phyloP scores from a whole-genome alignment of 495 filamentous ascomycete species.

The Letharia columbiana region DNA sequence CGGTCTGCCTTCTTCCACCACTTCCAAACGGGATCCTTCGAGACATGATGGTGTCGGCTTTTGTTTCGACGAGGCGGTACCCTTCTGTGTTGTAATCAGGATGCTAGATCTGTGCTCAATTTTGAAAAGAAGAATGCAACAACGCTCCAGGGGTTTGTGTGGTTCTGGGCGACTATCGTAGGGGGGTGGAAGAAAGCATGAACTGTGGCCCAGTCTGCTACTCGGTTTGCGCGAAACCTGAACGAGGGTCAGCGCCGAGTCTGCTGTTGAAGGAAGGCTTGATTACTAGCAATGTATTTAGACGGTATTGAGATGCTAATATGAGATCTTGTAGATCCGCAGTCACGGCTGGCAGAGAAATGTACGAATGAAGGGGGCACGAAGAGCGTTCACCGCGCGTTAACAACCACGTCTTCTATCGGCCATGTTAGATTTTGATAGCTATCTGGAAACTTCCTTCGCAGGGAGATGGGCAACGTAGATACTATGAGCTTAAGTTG shows the following conservation, averaged over 20 bases:
- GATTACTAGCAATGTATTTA: not conserved
- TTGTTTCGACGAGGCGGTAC: not conserved
- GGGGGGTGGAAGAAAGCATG: not conserved
- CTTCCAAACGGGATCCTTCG: not conserved
- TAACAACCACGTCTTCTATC: not conserved
- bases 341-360: not conserved
- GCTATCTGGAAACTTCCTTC: not conserved
- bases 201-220: not conserved
- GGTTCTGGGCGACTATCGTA: not conserved
- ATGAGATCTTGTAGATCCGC: not conserved
- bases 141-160: not conserved
- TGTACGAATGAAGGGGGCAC: not conserved
- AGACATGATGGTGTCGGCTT: not conserved
- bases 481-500: not conserved
- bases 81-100: not conserved
- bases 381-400: not conserved
- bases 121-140: not conserved
- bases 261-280: not conserved
- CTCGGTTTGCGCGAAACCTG: not conserved
- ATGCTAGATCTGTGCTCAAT: not conserved
- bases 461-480: not conserved
- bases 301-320: not conserved
- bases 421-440: not conserved
- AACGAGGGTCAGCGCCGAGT: not conserved
- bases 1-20: not conserved